Evolutionary conservation across 805 yeast species (phyloP), one percentile per base, ranked within the genome.

Genomic region (Kluyveromyces starmeri): DNA sequence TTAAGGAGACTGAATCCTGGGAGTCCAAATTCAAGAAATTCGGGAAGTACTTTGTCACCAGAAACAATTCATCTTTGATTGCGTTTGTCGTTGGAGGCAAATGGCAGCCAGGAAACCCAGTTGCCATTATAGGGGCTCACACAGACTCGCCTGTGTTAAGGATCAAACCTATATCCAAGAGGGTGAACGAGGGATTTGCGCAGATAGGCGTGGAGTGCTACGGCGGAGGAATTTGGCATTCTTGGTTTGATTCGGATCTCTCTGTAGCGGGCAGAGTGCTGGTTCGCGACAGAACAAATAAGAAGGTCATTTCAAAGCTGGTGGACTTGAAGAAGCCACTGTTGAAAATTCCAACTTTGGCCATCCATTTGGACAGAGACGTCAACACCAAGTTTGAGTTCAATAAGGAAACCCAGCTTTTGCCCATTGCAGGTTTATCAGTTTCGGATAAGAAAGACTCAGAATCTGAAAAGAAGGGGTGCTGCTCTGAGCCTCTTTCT

Each of bases 181-280:
- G 72, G 45, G 57, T 63, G 8, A 62, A 67, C 12, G 88, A 83
- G 47, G 94, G 94, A 1, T 89, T 76, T 50, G 69, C 75, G 36
- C 95, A 88, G 56, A 75, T 92, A 13, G 97, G 95, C 24, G 94
- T 92, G 7, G 97, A 92, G 59, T 73, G 79, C 32, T 89, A 89
- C 51, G 97, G 98, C 37, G 97, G 97, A 22, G 92, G 95, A 33
- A 77, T 88, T 36, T 92, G 96, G 76, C 96, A 84, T 54, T 75
- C 95, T 4, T 89, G 97, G 96, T 89, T 92, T 52, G 98, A 89
- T 58, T 75, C 96, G 40, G 96, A 89, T 56, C 68, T 92, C 47
- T 71, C 89, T 24, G 64, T 86, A 40, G 97, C 96, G 7, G 98
- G 98, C 11, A 69, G 97, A 45, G 95, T 89, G 1, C 78, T 78